phyloP scores from a whole-genome alignment of 768 basidiomycete genomes.

The Auricularia heimuer region DNA sequence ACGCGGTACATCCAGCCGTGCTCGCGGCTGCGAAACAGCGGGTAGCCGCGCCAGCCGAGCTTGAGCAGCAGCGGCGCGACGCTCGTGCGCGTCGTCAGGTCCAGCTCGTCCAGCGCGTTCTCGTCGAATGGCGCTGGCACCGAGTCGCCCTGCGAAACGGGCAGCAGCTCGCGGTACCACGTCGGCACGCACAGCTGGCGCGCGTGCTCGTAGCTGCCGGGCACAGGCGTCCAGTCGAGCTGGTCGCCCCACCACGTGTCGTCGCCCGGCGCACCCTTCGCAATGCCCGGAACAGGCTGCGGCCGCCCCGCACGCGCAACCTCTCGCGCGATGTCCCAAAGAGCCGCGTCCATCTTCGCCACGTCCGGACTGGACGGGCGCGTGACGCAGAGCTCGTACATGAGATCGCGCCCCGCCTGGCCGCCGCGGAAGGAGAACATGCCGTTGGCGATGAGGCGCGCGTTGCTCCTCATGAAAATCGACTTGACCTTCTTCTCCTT shows the following conservation, averaged over 20 bases:
- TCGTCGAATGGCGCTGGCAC: background rate
- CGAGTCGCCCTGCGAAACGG: constrained; percentile 1
- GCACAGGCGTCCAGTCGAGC: constrained; percentile 53
- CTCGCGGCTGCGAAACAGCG: constrained; percentile 74
- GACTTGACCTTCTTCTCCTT: constrained; percentile 15
- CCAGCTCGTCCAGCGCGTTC: constrained; percentile 50
- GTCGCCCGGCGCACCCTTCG: constrained; percentile 10
- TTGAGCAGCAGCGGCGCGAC: constrained; percentile 77
- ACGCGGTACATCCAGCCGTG: constrained; percentile 92
- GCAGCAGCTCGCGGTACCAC: constrained; percentile 84
- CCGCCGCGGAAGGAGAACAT: constrained; percentile 24
- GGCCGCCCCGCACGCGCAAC: constrained; percentile 13
- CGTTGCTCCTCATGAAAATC: constrained; percentile 37
- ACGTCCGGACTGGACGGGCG: constrained; percentile 13
- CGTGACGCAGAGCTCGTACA: background rate
- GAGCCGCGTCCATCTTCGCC: constrained; percentile 21
- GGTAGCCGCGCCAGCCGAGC: constrained; percentile 80
- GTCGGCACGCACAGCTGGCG: constrained; percentile 35
- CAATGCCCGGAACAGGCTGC: background rate
- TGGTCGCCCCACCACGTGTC: constrained; percentile 41
- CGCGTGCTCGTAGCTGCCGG: background rate
- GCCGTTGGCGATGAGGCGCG: constrained; percentile 34
- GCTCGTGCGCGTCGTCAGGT: constrained; percentile 76
- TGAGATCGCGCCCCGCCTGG: background rate
- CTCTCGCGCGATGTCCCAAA: constrained; percentile 34